Conservation (phyloP, 495 filamentous ascomycete species). For the Aspergillus ostianus region DNA sequence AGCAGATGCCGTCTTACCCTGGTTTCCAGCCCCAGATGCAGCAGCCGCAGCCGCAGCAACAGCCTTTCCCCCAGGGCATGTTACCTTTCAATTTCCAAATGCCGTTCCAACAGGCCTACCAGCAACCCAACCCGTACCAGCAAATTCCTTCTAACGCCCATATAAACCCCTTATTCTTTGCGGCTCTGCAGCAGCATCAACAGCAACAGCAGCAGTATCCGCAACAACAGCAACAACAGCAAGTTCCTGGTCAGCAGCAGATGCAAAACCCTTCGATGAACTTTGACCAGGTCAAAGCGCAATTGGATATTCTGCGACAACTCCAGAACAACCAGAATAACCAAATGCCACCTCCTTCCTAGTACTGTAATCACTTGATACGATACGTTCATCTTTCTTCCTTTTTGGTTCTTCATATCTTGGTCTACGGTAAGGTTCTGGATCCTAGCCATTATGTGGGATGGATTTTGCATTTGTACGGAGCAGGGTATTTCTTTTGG, state of each 20-base stretch:
- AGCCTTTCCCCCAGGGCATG: constrained; percentile 31
- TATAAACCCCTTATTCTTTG: constrained; percentile 66
- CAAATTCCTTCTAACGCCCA: constrained; percentile 51
- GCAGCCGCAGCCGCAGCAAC: constrained; percentile 34
- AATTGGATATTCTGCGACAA: constrained; percentile 45
- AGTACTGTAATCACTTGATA: constrained; percentile 20
- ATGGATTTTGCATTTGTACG: constrained; percentile 31
- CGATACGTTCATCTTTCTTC: constrained; percentile 12
- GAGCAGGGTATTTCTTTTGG: constrained; percentile 11
- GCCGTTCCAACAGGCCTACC: constrained; percentile 37
- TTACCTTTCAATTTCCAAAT: constrained; percentile 41
- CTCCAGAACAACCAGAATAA: constrained; percentile 40
- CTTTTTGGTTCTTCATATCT: constrained; percentile 11
- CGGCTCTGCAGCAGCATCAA: constrained; percentile 43
- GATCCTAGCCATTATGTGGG: background rate
- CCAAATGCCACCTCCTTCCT: constrained; percentile 39
- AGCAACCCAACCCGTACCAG: constrained; percentile 38
- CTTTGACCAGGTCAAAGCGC: constrained; percentile 47
- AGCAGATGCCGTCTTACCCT: constrained; percentile 31
- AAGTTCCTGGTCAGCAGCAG: constrained; percentile 42
- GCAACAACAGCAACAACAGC: constrained; percentile 34
- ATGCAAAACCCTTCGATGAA: constrained; percentile 33
- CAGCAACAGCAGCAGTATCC: constrained; percentile 39
- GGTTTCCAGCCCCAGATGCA: constrained; percentile 25
- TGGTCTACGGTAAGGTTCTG: constrained; percentile 12